phyloP scores from a whole-genome alignment of 768 basidiomycete genomes.

The Podaxis carcinomalis region DNA sequence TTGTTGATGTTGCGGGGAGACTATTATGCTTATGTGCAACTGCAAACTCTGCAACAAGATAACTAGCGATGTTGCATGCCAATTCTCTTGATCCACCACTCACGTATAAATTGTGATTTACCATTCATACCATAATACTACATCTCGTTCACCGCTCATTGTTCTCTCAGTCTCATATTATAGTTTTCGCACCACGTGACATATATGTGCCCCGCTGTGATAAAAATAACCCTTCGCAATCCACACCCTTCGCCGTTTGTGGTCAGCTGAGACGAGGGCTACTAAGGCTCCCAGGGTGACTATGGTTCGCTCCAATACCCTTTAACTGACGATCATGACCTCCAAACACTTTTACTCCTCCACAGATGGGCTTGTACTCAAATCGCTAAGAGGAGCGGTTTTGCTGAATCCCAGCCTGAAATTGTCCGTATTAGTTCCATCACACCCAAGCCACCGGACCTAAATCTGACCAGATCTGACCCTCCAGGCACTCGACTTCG shows the following conservation, averaged over 20 bases:
- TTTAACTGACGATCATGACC: constrained; percentile 24
- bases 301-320: neutral
- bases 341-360: constrained; percentile 39
- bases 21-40: constrained; percentile 73
- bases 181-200: too few relatives aligned
- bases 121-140: too few relatives aligned
- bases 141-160: too few relatives aligned
- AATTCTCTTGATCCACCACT: too few relatives aligned
- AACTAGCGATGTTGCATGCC: neutral
- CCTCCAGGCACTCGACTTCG: constrained; percentile 29
- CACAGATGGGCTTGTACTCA: constrained; percentile 37
- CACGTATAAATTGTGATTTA: too few relatives aligned
- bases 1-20: constrained; percentile 51
- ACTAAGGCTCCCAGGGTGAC: neutral
- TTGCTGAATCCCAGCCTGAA: constrained; percentile 34
- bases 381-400: constrained; percentile 37
- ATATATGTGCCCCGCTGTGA: neutral
- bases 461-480: neutral
- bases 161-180: too few relatives aligned
- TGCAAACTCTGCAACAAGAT: constrained; percentile 48
- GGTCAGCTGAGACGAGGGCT: neutral
- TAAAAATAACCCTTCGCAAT: neutral
- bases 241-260: neutral
- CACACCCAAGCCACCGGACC: neutral
- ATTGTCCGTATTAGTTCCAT: constrained; percentile 25